These are phyloP conservation scores for Pezicula carpinea DNA, from an alignment of 2,329 filamentous ascomycete genomes.

Conservation along the genomic window DNA sequence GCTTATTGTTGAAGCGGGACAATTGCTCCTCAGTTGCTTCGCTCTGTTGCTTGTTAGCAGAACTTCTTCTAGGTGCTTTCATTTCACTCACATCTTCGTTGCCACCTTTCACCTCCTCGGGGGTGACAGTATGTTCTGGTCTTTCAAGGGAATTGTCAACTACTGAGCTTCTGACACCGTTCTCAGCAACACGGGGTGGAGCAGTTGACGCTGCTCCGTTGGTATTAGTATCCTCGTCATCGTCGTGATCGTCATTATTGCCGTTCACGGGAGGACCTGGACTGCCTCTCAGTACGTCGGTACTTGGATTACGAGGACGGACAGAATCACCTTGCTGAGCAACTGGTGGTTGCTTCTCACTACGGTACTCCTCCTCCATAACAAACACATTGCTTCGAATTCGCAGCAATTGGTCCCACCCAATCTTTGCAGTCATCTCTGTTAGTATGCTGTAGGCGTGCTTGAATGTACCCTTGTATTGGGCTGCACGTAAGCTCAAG, in stretches of 20 bases:
- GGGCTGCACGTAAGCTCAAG: slow-evolving; percentile 77
- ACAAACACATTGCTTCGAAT: slow-evolving; percentile 97
- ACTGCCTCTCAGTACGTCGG: slow-evolving; percentile 69
- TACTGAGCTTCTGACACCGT: slow-evolving; percentile 15
- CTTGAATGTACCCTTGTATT: slow-evolving; percentile 92
- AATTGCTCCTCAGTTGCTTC: slow-evolving; percentile 67
- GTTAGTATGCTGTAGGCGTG: slow-evolving; percentile 92
- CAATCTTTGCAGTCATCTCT: slow-evolving; percentile 93
- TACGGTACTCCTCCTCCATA: slow-evolving; percentile 98
- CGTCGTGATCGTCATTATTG: slow-evolving; percentile 30
- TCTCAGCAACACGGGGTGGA: slow-evolving; percentile 19
- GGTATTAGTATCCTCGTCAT: slow-evolving; percentile 26
- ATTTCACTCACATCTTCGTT: slow-evolving; percentile 57
- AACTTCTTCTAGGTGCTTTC: slow-evolving; percentile 18
- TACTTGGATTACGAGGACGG: slow-evolving; percentile 68
- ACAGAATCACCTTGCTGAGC: slow-evolving; percentile 36
- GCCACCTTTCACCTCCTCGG: slow-evolving; percentile 71
- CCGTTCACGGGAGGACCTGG: slow-evolving; percentile 51
- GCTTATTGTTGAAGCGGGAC: slow-evolving; percentile 93
- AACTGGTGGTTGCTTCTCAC: slow-evolving; percentile 67
- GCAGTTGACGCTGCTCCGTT: slow-evolving; percentile 22
- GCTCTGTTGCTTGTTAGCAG: slow-evolving; percentile 37
- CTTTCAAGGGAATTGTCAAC: slow-evolving; percentile 58
- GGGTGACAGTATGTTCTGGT: slow-evolving; percentile 73
- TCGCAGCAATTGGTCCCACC: slow-evolving; percentile 93